These are phyloP conservation scores for Glutinoglossum americanum DNA, from an alignment of 495 filamentous ascomycete species.

Conservation along the genomic window DNA sequence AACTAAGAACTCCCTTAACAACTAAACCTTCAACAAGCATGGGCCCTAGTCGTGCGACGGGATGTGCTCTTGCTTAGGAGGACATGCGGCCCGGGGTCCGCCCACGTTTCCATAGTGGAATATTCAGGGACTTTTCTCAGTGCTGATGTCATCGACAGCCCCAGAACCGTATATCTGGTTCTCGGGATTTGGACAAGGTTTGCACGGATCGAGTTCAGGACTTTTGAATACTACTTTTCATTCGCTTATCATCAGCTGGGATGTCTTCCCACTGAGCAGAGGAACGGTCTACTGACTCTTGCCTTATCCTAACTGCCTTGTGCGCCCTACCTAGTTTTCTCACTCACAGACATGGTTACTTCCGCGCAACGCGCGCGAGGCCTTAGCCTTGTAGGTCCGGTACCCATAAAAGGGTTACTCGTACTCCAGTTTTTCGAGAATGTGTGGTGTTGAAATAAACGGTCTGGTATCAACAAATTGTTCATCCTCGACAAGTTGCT, in stretches of 20 bases:
- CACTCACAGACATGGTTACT: not conserved
- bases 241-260: constrained; percentile 1
- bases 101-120: not conserved
- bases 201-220: not conserved
- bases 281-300: not conserved
- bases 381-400: not conserved
- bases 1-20: not conserved
- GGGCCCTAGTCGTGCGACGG: not conserved
- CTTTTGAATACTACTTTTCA: not conserved
- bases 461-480: not conserved
- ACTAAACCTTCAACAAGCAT: not conserved
- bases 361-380: not conserved
- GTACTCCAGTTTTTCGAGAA: not conserved
- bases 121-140: not conserved
- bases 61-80: not conserved
- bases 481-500: not conserved
- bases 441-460: not conserved
- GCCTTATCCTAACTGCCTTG: not conserved
- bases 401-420: not conserved
- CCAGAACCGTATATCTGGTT: not conserved
- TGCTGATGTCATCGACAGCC: not conserved
- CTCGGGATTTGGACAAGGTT: constrained; percentile 1
- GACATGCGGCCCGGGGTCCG: not conserved
- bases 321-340: not conserved
- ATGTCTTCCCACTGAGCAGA: not conserved